Conservation (phyloP, 2,329 filamentous ascomycete genomes). For the Alternaria ethzedia region DNA sequence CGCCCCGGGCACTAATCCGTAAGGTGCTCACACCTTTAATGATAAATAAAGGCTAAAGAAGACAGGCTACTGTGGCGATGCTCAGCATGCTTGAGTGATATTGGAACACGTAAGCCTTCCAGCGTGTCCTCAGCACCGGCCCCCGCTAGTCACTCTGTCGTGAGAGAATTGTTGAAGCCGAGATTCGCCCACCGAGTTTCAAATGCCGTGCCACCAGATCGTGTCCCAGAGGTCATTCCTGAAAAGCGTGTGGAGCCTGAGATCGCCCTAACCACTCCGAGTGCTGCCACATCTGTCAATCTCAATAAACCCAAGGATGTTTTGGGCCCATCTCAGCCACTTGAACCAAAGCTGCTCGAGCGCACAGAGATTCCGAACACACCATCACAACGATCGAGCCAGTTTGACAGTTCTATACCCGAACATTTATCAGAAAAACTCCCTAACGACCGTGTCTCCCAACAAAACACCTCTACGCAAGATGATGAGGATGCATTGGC, state of each 20-base stretch:
- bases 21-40: background rate
- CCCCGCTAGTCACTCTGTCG: background rate
- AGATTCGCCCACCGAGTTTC: background rate
- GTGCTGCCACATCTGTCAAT: background rate
- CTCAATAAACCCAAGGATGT: background rate
- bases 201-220: background rate
- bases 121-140: background rate
- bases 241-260: background rate
- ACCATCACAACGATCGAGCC: constrained; percentile 19
- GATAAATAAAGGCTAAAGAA: constrained; percentile 5
- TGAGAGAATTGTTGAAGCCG: constrained; percentile 5
- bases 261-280: background rate
- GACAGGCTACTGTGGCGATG: constrained; percentile 18
- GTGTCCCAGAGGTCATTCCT: background rate
- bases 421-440: background rate
- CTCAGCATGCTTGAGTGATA: constrained; percentile 17
- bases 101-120: background rate
- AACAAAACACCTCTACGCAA: background rate
- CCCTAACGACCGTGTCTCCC: background rate
- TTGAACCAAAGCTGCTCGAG: background rate
- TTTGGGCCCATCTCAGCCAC: background rate
- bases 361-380: constrained; percentile 21
- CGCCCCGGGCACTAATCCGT: constrained; percentile 13
- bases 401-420: background rate
- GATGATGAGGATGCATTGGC: background rate